Evolutionary conservation across 306 rosid genomes (phyloP).

Genomic region (Cyclanthera cordifolia): DNA sequence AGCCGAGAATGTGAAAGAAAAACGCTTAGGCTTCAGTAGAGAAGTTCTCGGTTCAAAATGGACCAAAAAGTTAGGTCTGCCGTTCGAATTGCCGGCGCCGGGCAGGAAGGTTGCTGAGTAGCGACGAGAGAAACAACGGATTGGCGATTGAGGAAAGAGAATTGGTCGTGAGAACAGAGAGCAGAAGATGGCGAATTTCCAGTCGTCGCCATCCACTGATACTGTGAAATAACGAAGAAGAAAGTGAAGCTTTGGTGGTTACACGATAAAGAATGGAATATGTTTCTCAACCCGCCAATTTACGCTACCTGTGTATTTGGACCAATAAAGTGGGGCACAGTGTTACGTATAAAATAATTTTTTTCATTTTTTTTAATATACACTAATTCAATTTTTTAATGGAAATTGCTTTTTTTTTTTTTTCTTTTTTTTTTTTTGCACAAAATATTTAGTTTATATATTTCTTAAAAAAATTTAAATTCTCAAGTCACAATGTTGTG

Average conservation of each 20-base stretch:
- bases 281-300: slow-evolving; percentile 12
- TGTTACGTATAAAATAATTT: no score
- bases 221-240: neutral
- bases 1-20: slow-evolving; percentile 15
- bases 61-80: slow-evolving; percentile 11
- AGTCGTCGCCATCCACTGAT: slow-evolving; percentile 16
- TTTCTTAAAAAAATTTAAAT: no score
- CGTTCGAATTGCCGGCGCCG: neutral
- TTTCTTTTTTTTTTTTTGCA: no score
- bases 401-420: no score
- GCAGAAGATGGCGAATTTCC: slow-evolving; percentile 8
- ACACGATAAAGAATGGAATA: neutral
- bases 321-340: no score
- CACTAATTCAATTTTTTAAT: no score
- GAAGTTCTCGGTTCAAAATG: slow-evolving; percentile 15
- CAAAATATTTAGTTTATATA: no score
- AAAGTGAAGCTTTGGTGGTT: neutral
- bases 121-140: slow-evolving; percentile 10
- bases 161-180: slow-evolving; percentile 10
- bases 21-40: slow-evolving; percentile 6
- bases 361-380: no score
- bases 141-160: slow-evolving; percentile 18
- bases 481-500: no score
- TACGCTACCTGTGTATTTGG: slow-evolving; percentile 6
- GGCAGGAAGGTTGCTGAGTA: neutral